These are phyloP conservation scores for Vigna trinervia DNA, from an alignment of 306 rosid species.

Conservation along the genomic window DNA sequence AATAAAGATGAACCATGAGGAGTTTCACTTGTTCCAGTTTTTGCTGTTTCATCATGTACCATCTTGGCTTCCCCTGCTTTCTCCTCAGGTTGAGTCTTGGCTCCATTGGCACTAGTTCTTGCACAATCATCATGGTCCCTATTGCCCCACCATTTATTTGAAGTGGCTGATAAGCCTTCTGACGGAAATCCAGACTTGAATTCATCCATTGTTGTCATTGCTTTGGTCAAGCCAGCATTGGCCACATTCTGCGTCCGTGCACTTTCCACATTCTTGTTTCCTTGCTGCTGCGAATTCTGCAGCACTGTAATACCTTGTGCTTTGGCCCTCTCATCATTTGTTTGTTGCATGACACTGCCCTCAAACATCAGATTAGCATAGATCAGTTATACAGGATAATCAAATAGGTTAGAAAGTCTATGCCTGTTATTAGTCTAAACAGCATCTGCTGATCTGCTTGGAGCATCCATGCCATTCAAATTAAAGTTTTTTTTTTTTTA, in stretches of 20 bases:
- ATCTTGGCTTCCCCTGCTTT: conserved; percentile 43
- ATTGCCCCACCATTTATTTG: conserved; percentile 95
- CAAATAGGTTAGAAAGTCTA: background rate
- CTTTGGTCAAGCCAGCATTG: conserved; percentile 56
- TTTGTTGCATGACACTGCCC: conserved; percentile 53
- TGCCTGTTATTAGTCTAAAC: background rate
- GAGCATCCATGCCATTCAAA: background rate
- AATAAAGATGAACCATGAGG: conserved; percentile 60
- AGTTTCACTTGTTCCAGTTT: conserved; percentile 39
- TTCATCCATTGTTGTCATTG: conserved; percentile 62
- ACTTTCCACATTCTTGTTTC: conserved; percentile 61
- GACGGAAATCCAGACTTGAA: conserved; percentile 85
- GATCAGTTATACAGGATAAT: background rate
- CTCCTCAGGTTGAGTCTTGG: conserved; percentile 44
- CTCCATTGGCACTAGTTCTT: conserved; percentile 32
- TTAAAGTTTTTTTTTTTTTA: background rate
- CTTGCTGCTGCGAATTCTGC: conserved; percentile 60
- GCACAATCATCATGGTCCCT: conserved; percentile 41
- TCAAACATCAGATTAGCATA: conserved; percentile 27
- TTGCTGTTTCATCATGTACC: conserved; percentile 45
- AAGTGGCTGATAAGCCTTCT: conserved; percentile 64
- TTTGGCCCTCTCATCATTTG: conserved; percentile 56
- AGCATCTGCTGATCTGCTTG: background rate
- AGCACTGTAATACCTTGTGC: conserved; percentile 51
- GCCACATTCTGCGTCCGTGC: conserved; percentile 49